phyloP scores from a whole-genome alignment of 2,329 filamentous ascomycete genomes.

The Alternaria triticina region DNA sequence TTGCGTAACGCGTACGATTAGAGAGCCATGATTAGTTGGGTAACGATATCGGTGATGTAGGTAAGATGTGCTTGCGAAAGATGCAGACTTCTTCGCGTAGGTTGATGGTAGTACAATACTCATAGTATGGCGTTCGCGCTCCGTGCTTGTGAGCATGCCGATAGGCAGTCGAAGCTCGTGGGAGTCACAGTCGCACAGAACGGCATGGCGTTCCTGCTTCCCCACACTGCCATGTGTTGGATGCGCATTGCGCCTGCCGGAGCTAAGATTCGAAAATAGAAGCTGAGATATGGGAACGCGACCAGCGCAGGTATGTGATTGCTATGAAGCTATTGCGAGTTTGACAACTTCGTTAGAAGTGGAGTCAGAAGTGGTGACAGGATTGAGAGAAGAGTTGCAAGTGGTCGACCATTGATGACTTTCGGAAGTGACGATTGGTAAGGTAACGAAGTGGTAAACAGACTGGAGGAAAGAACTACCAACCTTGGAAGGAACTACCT shows the following conservation, averaged over 20 bases:
- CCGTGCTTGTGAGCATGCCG: background rate
- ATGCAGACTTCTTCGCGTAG: background rate
- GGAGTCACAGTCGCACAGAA: slow-evolving; percentile 12
- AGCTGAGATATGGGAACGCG: background rate
- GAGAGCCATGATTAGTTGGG: background rate
- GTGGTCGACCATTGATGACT: background rate
- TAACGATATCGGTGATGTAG: background rate
- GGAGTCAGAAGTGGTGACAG: background rate
- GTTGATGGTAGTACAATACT: slow-evolving; percentile 7
- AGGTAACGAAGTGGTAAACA: background rate
- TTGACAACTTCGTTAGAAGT: background rate
- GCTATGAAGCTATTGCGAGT: background rate
- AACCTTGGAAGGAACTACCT: background rate
- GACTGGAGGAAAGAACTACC: background rate
- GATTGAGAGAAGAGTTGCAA: background rate
- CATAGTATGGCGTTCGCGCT: background rate
- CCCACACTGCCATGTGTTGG: background rate
- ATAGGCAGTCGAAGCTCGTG: slow-evolving; percentile 10
- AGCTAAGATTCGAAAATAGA: background rate
- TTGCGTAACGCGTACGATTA: background rate
- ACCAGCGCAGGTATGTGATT: background rate
- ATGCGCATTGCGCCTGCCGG: background rate
- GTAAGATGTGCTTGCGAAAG: background rate
- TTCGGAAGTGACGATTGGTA: background rate
- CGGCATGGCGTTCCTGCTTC: slow-evolving; percentile 1